Base-by-base conservation (phyloP, 2,329 filamentous ascomycete species). In the Rasamsonia emersonii region DNA sequence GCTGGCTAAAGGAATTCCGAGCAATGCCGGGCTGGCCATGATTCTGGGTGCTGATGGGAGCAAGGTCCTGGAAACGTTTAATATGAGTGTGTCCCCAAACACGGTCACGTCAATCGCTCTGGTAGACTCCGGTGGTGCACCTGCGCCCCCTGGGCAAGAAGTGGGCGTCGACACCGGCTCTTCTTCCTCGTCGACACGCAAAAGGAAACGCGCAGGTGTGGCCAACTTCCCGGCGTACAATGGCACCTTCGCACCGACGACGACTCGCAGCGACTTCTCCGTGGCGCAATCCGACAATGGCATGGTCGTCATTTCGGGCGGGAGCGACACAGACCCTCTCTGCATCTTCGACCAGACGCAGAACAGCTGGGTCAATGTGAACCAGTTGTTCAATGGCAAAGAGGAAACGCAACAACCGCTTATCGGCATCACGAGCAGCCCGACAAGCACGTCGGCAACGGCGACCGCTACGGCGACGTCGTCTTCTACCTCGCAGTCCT, bases 201-300 rank as follows among this genome's bases (percentile, higher is more conserved):
- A 61, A 57, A 54, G 39, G 73, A 66, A 51, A 59, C 72, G 41
- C 63, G 68, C 10, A 56, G 77, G 75, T 1, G 52, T 78, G 16
- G 62, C 61, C 14, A 65, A 77, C 47, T 93, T 85, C 76, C 86
- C 88, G 2, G 50, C 67, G 3, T 95, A 95, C 58, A 88, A 95
- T 58, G 69, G 64, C 32, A 81, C 78, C 1, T 59, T 79, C 24
- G 88, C 82, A 0, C 82, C 88, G 0, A 71, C 61, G 1, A 65
- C 59, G 6, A 75, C 68, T 4, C 72, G 86, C 42, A 67, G 67
- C n/a, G 73, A 76, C 28, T 93, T 77, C 49, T 79, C 83, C 0
- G 55, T 93, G 10, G 82, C 86, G 0, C 72, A 79, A 45, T 77
- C 75, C 38, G 49, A 69, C 1, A 58, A 60, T 36, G 83, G 81